phyloP scores from a whole-genome alignment of 208 protist species.

The Naegleria lovaniensis region DNA sequence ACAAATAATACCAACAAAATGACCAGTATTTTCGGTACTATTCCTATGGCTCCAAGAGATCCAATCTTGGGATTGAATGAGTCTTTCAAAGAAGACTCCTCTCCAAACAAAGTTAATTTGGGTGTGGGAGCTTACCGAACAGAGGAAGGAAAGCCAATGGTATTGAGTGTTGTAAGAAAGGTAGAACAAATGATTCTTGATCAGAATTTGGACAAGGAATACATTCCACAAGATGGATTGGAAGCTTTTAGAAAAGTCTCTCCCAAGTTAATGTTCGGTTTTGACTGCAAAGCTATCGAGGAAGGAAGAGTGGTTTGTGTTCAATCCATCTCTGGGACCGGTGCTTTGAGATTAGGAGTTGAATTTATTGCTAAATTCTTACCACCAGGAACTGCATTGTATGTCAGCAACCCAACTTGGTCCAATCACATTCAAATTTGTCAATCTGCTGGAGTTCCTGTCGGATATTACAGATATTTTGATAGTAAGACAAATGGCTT shows the following conservation, averaged over 20 bases:
- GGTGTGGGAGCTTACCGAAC: slow-evolving; percentile 95
- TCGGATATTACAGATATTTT: slow-evolving; percentile 70
- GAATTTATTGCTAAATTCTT: slow-evolving; percentile 52
- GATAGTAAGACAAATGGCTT: slow-evolving; percentile 52
- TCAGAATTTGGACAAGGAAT: slow-evolving; percentile 86
- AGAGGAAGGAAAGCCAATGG: slow-evolving; percentile 80
- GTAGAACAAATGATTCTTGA: slow-evolving; percentile 63
- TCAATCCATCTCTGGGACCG: slow-evolving; percentile 79
- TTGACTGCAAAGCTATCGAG: slow-evolving; percentile 47
- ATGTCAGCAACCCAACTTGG: slow-evolving; percentile 43
- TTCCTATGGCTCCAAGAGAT: slow-evolving; percentile 36
- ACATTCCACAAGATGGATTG: slow-evolving; percentile 86
- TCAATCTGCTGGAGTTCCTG: slow-evolving; percentile 39
- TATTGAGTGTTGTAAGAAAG: slow-evolving; percentile 78
- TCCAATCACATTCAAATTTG: slow-evolving; percentile 48
- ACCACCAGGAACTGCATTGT: slow-evolving; percentile 36
- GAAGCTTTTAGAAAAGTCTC: slow-evolving; percentile 66
- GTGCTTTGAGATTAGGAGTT: slow-evolving; percentile 63
- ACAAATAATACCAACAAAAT: neutral
- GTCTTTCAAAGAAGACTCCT: slow-evolving; percentile 58
- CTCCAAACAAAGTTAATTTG: slow-evolving; percentile 86
- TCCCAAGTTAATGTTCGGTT: slow-evolving; percentile 76
- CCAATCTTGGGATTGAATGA: slow-evolving; percentile 36
- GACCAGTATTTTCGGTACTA: neutral
- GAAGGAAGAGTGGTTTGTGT: slow-evolving; percentile 57